These are phyloP conservation scores for Globisporangium radiosum DNA, from an alignment of 352 stramenopile genomes.

Conservation along the genomic window DNA sequence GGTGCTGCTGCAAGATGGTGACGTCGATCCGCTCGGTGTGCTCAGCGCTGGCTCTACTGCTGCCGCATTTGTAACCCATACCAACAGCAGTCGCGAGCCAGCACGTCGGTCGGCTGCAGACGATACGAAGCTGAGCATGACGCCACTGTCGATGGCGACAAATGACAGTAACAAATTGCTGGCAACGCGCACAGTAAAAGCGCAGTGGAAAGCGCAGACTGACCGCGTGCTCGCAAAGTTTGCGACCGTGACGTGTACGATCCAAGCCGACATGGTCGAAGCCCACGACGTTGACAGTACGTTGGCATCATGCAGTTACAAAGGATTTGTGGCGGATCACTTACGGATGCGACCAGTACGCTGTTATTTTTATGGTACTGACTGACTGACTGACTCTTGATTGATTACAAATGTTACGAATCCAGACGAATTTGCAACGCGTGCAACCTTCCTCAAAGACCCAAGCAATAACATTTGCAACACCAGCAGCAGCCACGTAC, in stretches of 20 bases:
- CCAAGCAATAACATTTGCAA: slow-evolving; percentile 15
- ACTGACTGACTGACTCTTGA: neutral
- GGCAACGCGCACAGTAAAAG: slow-evolving; percentile 34
- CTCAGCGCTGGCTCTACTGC: slow-evolving; percentile 17
- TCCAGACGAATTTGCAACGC: slow-evolving; percentile 22
- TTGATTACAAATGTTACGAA: neutral
- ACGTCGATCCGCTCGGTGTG: slow-evolving; percentile 61
- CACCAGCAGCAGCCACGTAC: slow-evolving; percentile 27
- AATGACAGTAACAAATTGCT: slow-evolving; percentile 1
- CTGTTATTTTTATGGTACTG: neutral
- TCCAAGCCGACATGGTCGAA: slow-evolving; percentile 77
- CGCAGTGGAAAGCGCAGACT: slow-evolving; percentile 61
- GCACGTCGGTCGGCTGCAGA: too few relatives aligned
- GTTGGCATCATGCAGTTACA: slow-evolving; percentile 5
- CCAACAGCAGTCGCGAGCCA: neutral
- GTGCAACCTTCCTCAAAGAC: too few relatives aligned
- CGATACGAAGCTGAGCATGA: too few relatives aligned
- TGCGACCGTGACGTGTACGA: slow-evolving; percentile 59
- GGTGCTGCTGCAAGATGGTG: slow-evolving; percentile 54
- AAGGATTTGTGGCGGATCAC: neutral
- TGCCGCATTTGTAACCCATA: neutral
- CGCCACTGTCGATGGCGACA: neutral
- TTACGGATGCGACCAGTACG: neutral
- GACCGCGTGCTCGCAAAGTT: slow-evolving; percentile 61
- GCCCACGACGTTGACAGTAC: slow-evolving; percentile 56